Evolutionary conservation across 2,329 filamentous ascomycete species (phyloP).

Genomic region (Diaporthe sp.): DNA sequence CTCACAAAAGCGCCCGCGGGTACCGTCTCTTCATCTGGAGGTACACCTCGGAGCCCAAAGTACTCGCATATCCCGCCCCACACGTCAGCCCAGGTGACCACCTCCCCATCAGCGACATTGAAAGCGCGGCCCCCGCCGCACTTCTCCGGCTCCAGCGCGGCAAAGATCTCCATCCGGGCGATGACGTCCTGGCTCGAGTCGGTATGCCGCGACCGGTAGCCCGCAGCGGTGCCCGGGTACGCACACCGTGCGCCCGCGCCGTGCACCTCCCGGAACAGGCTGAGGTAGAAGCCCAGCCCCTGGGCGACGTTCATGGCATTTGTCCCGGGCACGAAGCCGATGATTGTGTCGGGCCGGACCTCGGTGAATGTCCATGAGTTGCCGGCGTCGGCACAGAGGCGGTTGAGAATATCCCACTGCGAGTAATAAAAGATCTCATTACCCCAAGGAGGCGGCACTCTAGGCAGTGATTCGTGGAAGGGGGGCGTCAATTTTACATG

Average conservation of each 20-base stretch:
- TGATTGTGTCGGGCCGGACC: conserved; percentile 54
- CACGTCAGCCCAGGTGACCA: neutral
- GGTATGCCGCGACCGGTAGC: conserved; percentile 50
- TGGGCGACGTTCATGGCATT: conserved; percentile 55
- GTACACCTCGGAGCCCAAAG: neutral
- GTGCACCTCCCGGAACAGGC: conserved; percentile 48
- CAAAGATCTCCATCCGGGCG: conserved; percentile 33
- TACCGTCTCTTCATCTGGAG: neutral
- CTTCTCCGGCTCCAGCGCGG: neutral
- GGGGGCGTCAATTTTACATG: neutral
- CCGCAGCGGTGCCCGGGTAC: conserved; percentile 50
- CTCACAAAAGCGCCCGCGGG: neutral
- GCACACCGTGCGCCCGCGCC: conserved; percentile 50
- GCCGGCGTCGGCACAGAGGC: conserved; percentile 42
- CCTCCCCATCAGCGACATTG: conserved; percentile 6
- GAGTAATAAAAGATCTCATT: conserved; percentile 56
- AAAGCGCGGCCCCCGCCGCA: neutral
- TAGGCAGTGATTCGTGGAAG: neutral
- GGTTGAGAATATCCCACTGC: conserved; percentile 52
- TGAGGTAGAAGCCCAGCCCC: conserved; percentile 50
- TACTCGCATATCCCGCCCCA: neutral
- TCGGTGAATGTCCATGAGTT: conserved; percentile 57
- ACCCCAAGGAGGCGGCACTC: neutral
- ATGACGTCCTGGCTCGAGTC: conserved; percentile 53
- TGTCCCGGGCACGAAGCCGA: conserved; percentile 54